Evolutionary conservation across 108 stramenopile genomes (phyloP).

Genomic region (Cyclotella baltica): DNA sequence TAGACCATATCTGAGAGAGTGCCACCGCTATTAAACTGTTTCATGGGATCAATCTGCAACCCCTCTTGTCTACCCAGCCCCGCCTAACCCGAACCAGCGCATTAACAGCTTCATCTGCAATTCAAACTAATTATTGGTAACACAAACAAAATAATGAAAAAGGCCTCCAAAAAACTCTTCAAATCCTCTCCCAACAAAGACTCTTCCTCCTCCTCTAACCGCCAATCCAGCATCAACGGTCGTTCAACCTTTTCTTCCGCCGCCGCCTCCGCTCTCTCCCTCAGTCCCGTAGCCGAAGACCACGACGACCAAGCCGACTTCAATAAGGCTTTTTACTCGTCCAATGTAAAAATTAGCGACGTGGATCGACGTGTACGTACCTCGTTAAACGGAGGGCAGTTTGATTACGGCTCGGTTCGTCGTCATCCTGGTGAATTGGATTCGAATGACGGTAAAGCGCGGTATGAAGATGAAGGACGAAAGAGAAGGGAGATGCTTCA

Average conservation of each 20-base stretch:
- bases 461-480: background rate
- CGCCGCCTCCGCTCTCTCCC: slow-evolving; percentile 13
- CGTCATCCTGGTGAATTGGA: slow-evolving; percentile 3
- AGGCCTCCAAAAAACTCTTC: slow-evolving; percentile 16
- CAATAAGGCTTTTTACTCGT: background rate
- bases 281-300: slow-evolving; percentile 4
- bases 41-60: too few species aligned
- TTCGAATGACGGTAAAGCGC: background rate
- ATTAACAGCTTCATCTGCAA: too few species aligned
- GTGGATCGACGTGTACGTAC: background rate
- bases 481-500: slow-evolving; percentile 11
- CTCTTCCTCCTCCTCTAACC: background rate
- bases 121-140: too few species aligned
- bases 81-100: too few species aligned
- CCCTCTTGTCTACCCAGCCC: too few species aligned
- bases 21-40: too few species aligned
- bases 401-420: background rate
- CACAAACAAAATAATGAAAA: slow-evolving; percentile 9
- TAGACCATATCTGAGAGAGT: too few species aligned
- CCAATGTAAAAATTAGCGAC: background rate
- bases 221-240: background rate
- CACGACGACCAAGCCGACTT: background rate
- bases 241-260: slow-evolving; percentile 2
- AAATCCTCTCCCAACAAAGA: slow-evolving; percentile 10
- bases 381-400: background rate